Base-by-base conservation (phyloP, 805 yeast species). In the Schwanniomyces pseudopolymorphus region DNA sequence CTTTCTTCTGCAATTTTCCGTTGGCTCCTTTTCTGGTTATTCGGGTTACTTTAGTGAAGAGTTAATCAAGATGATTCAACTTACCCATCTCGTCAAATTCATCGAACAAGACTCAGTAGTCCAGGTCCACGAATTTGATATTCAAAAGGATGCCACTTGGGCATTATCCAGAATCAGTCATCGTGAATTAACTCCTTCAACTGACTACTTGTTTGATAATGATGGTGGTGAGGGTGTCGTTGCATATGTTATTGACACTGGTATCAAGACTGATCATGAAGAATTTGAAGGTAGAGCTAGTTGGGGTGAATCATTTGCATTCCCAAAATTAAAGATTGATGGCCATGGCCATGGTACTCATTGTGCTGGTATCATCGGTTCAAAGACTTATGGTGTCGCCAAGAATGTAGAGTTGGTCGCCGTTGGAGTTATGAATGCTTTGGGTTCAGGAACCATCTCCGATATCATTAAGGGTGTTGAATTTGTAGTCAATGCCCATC, bases 311-410 rank as follows among this genome's bases (percentile, higher is more conserved):
- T 64, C 71, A 2, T 52, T 66, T 43, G 62, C 73, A 3, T 64
- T 66, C 57, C 73, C 73, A 8, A 58, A 61, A 35, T 45, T 67
- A n/a, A 56, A 64, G 47, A 46, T 60, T 14, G 97, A 91, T 60
- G 67, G 67, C 8, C 84, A 84, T 55, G 97, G 97, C 0, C 97
- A 90, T 63, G 97, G 96, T 0, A 89, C 97, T 1, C 97, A 90
- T 64, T 95, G 91, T 40, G 96, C 97, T 0, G 97, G 97, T 3
- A 70, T 89, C 10, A 78, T 89, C 45, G 96, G 92, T 0, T 87
- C 96, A 1, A 74, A 68, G 44, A 80, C 83, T 2, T 90, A 72
- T 67, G 97, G 97, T 5, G 94, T 89, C 2, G 89, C 96, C 14
- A 90, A 91, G 61, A 56, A 64, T 20, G 74, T 69, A 22, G 55